Percentiles rank a stretch among this genome's conserved stretches.
Conservation (phyloP, 192 early-diverging fungal species). For the Funneliformis mosseae region DNA sequence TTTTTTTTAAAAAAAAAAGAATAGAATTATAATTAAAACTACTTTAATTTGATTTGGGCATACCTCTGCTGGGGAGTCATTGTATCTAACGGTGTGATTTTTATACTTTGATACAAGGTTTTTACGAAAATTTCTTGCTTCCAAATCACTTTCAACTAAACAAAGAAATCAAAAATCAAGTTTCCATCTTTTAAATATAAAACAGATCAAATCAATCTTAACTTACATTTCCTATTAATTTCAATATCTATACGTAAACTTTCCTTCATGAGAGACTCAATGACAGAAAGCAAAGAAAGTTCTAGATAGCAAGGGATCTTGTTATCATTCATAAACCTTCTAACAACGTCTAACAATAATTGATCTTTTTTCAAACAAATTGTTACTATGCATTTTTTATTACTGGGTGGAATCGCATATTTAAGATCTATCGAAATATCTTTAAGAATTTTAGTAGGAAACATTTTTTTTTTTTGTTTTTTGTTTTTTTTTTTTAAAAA, state of each 20-base stretch:
- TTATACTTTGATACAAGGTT: constrained; percentile 22
- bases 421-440: constrained; percentile 25
- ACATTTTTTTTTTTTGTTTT: constrained; percentile 2
- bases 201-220: not conserved
- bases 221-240: constrained; percentile 29
- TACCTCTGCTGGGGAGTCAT: constrained; percentile 22
- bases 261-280: constrained; percentile 41
- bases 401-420: constrained; percentile 11
- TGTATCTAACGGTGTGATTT: constrained; percentile 16
- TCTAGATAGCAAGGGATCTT: constrained; percentile 51
- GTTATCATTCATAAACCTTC: constrained; percentile 44
- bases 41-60: not conserved
- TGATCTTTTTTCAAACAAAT: constrained; percentile 43
- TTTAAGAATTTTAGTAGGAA: constrained; percentile 26
- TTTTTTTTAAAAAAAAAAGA: not conserved
- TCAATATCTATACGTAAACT: constrained; percentile 37
- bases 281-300: constrained; percentile 48
- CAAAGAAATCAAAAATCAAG: not conserved
- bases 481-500: too few relatives aligned
- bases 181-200: not conserved
- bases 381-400: constrained; percentile 1
- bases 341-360: constrained; percentile 47
- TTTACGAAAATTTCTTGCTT: not conserved
- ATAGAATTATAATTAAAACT: not conserved
- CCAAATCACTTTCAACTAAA: not conserved